phyloP scores from a whole-genome alignment of 768 basidiomycete species.

The Lyophyllum semitale region DNA sequence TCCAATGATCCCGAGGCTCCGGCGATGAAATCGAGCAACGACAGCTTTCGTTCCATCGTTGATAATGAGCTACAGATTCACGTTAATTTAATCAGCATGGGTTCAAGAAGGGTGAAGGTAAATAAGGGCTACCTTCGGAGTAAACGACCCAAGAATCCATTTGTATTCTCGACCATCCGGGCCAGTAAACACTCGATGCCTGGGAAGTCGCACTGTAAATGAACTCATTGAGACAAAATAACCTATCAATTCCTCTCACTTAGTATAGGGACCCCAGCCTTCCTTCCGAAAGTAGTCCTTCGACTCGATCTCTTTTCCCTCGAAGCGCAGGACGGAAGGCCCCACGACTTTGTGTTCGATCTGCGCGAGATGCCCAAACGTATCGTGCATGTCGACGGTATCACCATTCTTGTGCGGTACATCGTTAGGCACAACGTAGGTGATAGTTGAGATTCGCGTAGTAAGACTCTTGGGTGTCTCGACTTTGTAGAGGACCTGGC shows the following conservation, averaged over 20 bases:
- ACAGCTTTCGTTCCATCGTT: constrained; percentile 7
- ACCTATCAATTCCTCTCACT: constrained; percentile 11
- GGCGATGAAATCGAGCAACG: constrained; percentile 17
- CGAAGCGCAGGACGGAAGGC: constrained; percentile 30
- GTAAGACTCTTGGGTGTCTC: constrained; percentile 6
- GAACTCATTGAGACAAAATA: neutral
- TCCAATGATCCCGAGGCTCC: constrained; percentile 14
- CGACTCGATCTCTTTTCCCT: constrained; percentile 24
- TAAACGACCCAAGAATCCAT: constrained; percentile 13
- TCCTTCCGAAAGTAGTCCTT: constrained; percentile 26
- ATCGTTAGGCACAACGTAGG: constrained; percentile 9
- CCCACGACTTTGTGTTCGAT: constrained; percentile 4
- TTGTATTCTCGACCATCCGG: constrained; percentile 23
- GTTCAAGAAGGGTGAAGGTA: neutral
- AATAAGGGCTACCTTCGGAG: constrained; percentile 3
- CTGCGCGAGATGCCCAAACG: constrained; percentile 11
- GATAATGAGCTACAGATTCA: constrained; percentile 4
- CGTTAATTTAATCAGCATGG: neutral
- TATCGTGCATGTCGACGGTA: constrained; percentile 7
- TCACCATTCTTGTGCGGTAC: neutral
- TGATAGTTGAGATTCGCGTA: constrained; percentile 10
- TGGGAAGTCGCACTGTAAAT: neutral
- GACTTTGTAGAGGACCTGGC: constrained; percentile 23
- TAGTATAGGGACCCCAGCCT: constrained; percentile 16
- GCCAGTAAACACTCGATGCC: constrained; percentile 22